Evolutionary conservation across 1,284 basidiomycete genomes (phyloP).

Genomic region (Leccinum glutinopallens): DNA sequence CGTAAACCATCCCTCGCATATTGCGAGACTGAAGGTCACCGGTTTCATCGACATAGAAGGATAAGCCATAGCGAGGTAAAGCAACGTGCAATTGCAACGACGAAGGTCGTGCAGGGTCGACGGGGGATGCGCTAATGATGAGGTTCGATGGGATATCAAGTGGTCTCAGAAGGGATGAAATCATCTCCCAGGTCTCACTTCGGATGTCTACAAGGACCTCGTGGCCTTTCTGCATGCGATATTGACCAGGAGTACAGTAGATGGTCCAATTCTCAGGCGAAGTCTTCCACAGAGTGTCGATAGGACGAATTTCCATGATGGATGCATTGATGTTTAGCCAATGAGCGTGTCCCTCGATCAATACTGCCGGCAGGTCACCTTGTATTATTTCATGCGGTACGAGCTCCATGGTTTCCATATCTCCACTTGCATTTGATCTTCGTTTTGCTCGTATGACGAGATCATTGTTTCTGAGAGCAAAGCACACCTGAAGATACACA

Average conservation of each 20-base stretch:
- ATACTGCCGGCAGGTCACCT: conserved; percentile 40
- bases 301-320: conserved; percentile 42
- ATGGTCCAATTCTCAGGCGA: conserved; percentile 28
- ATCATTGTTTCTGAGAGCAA: conserved; percentile 28
- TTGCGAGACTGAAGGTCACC: conserved; percentile 32
- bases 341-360: conserved; percentile 40
- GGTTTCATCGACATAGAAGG: conserved; percentile 36
- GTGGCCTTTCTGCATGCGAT: neutral
- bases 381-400: conserved; percentile 40
- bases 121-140: conserved; percentile 20
- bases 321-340: conserved; percentile 40
- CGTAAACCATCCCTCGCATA: conserved; percentile 1
- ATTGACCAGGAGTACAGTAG: neutral
- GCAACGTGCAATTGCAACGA: conserved; percentile 30
- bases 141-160: conserved; percentile 39
- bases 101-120: conserved; percentile 15
- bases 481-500: conserved; percentile 18
- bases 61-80: conserved; percentile 45
- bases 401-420: conserved; percentile 33
- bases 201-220: neutral
- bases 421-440: neutral
- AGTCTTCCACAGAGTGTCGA: conserved; percentile 26
- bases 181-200: conserved; percentile 36
- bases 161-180: conserved; percentile 31
- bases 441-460: conserved; percentile 37